Percentiles rank a stretch among this genome's conserved stretches.
phyloP scores from a whole-genome alignment of 2,329 filamentous ascomycete species.

The Arachnomyces sp. region DNA sequence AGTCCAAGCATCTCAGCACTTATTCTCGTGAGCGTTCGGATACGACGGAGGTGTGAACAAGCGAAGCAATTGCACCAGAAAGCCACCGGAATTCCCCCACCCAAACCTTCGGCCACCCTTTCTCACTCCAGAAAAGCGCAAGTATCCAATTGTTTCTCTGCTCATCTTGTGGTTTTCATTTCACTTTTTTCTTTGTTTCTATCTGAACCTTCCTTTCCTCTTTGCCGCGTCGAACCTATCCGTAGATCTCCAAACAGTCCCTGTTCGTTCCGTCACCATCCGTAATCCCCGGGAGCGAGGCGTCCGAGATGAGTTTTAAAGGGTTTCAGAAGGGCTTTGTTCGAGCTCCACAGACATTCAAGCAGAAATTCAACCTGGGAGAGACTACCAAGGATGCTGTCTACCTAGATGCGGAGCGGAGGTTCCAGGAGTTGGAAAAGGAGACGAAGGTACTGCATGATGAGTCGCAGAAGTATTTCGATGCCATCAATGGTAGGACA shows the following conservation, averaged over 20 bases:
- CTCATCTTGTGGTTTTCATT: no score
- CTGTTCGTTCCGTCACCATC: slow-evolving; percentile 1
- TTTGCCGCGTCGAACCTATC: background rate
- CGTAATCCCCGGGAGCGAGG: slow-evolving; percentile 4
- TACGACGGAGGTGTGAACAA: no score
- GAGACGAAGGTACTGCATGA: slow-evolving; percentile 97
- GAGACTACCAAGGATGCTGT: slow-evolving; percentile 92
- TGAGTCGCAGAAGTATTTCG: slow-evolving; percentile 94
- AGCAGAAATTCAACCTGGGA: slow-evolving; percentile 87
- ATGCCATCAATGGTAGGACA: slow-evolving; percentile 78
- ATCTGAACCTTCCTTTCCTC: no score
- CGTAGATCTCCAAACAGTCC: background rate
- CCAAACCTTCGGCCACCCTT: no score
- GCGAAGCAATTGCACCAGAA: no score
- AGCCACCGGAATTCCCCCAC: no score
- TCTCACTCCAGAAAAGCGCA: no score
- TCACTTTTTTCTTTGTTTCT: no score
- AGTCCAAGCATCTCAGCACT: no score
- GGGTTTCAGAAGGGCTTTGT: slow-evolving; percentile 86
- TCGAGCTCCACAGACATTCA: slow-evolving; percentile 87
- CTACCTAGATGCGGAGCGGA: slow-evolving; percentile 87
- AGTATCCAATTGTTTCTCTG: no score
- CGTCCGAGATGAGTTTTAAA: slow-evolving; percentile 78
- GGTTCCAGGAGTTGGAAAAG: slow-evolving; percentile 86
- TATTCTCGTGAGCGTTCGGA: no score